Percentiles rank a stretch among this genome's conserved stretches.
Evolutionary conservation across 2,329 filamentous ascomycete species (phyloP).

Genomic region (Botrytis porri): DNA sequence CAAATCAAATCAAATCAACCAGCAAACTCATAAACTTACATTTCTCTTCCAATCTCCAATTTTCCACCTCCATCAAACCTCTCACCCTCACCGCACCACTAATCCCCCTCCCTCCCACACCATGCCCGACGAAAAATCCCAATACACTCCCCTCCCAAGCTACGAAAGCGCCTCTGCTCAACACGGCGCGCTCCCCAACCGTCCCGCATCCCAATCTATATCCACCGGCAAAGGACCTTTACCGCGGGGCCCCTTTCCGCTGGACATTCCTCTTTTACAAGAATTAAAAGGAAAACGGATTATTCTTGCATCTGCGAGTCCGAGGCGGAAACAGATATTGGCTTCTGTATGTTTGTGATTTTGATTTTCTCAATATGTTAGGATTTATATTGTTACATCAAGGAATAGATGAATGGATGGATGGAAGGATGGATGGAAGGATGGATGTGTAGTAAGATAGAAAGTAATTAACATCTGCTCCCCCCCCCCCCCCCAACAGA

Average conservation of each 20-base stretch:
- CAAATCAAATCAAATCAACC: neutral
- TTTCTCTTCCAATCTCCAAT: neutral
- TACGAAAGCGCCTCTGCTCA: slow-evolving; percentile 32
- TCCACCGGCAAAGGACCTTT: slow-evolving; percentile 24
- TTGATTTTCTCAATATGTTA: neutral
- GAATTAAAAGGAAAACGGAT: slow-evolving; percentile 75
- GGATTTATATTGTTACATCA: too few species aligned
- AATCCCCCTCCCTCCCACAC: neutral
- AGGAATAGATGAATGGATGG: too few species aligned
- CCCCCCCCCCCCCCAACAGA: slow-evolving; percentile 49
- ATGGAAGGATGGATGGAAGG: too few species aligned
- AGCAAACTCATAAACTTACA: neutral
- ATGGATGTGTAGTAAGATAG: too few species aligned
- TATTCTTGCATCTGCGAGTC: slow-evolving; percentile 87
- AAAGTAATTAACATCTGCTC: neutral
- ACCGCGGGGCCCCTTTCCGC: slow-evolving; percentile 54
- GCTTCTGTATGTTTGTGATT: slow-evolving; percentile 52
- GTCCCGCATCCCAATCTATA: slow-evolving; percentile 23
- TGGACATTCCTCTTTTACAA: slow-evolving; percentile 76
- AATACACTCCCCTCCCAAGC: slow-evolving; percentile 22
- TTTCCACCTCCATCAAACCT: neutral
- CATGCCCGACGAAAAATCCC: neutral
- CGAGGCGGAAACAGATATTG: slow-evolving; percentile 77
- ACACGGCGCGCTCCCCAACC: slow-evolving; percentile 29
- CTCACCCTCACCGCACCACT: neutral